A percentile compares a stretch with the other conserved stretches of the same genome.
Conservation (phyloP, 139 green algal genomes). For the Chlamydomonas schloesseri region DNA sequence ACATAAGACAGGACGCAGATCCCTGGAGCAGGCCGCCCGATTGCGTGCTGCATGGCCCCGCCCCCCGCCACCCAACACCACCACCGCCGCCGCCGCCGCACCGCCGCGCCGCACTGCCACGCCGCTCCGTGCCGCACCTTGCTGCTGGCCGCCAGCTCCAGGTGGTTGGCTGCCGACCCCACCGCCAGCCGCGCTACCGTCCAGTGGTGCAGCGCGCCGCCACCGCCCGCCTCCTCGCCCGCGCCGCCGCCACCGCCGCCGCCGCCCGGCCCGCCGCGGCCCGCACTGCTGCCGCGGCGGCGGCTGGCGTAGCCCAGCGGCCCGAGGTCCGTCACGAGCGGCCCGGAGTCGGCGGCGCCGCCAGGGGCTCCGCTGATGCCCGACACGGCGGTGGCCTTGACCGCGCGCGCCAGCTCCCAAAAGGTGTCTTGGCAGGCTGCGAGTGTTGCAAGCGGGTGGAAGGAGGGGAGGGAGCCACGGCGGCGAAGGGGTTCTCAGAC, state of each 20-base stretch:
- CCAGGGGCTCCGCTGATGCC: background rate
- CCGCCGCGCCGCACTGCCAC: too few species aligned
- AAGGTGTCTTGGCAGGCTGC: slow-evolving; percentile 24
- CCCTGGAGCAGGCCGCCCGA: too few species aligned
- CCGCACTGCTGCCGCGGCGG: background rate
- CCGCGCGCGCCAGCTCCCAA: background rate
- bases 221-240: background rate
- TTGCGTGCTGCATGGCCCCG: too few species aligned
- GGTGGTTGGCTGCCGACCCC: slow-evolving; percentile 45
- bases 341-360: background rate
- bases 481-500: too few species aligned
- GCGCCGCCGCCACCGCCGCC: background rate
- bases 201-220: slow-evolving; percentile 41
- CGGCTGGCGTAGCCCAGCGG: background rate
- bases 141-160: slow-evolving; percentile 48
- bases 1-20: too few species aligned
- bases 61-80: too few species aligned
- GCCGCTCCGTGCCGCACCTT: background rate
- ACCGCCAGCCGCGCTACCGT: slow-evolving; percentile 11
- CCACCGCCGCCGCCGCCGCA: too few species aligned
- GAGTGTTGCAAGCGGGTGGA: too few species aligned
- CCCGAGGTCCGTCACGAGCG: background rate
- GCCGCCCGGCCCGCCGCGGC: background rate
- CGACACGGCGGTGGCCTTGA: background rate
- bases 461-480: too few species aligned